phyloP scores from a whole-genome alignment of 2,329 filamentous ascomycete species.

The Cladophialophora exuberans region DNA sequence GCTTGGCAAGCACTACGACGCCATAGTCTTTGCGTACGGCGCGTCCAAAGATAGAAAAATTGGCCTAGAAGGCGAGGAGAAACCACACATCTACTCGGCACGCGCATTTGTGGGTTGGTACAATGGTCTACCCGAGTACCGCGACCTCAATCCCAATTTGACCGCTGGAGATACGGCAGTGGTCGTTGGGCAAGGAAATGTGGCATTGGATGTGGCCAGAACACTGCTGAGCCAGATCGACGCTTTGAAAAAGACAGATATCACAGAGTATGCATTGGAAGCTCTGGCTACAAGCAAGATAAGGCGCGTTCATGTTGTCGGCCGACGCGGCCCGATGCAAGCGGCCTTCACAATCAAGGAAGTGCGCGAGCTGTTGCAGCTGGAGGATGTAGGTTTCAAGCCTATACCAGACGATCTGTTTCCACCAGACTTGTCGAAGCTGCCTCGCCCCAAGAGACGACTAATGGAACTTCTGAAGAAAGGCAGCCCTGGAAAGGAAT shows the following conservation, averaged over 20 bases:
- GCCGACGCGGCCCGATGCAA: conserved; percentile 85
- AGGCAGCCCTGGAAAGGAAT: conserved; percentile 61
- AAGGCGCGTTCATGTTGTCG: conserved; percentile 82
- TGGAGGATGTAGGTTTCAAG: conserved; percentile 72
- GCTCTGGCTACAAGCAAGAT: conserved; percentile 72
- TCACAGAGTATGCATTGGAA: conserved; percentile 80
- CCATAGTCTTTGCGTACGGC: conserved; percentile 89
- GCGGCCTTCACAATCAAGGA: conserved; percentile 97
- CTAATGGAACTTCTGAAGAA: conserved; percentile 81
- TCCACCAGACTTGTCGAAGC: conserved; percentile 66
- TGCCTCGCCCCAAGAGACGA: conserved; percentile 75
- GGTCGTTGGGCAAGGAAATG: conserved; percentile 92
- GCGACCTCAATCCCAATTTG: conserved; percentile 72
- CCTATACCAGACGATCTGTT: conserved; percentile 68
- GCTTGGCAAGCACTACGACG: conserved; percentile 84
- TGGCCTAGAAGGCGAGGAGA: conserved; percentile 76
- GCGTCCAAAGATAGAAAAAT: conserved; percentile 81
- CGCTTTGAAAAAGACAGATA: conserved; percentile 78
- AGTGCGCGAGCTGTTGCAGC: conserved; percentile 80
- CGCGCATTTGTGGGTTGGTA: conserved; percentile 98
- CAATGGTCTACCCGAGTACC: conserved; percentile 87
- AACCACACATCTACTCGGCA: conserved; percentile 71
- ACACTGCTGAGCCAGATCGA: conserved; percentile 80
- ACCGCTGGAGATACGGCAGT: conserved; percentile 78
- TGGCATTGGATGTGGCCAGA: conserved; percentile 89